Evolutionary conservation across 2,329 filamentous ascomycete genomes (phyloP).

Genomic region (Fusarium stilboides): DNA sequence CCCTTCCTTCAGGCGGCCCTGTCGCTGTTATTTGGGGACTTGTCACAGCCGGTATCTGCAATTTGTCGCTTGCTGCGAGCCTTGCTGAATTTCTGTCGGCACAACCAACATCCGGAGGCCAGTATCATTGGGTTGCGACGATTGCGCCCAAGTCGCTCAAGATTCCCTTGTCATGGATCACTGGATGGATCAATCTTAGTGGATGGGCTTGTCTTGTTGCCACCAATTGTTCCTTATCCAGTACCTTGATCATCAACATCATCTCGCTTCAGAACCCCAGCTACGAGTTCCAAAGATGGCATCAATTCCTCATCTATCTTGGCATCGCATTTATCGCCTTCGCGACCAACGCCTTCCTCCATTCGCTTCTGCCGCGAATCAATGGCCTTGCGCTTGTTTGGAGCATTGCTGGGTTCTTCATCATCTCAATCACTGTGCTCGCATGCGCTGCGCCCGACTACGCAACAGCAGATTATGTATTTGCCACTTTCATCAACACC

Average conservation of each 20-base stretch:
- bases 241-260: conserved; percentile 75
- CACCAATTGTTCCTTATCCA: conserved; percentile 77
- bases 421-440: conserved; percentile 79
- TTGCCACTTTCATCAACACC: conserved; percentile 52
- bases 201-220: conserved; percentile 77
- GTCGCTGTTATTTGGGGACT: conserved; percentile 78
- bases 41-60: conserved; percentile 54
- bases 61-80: conserved; percentile 69
- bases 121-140: conserved; percentile 80
- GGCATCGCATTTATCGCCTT: conserved; percentile 51
- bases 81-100: conserved; percentile 79
- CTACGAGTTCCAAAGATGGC: conserved; percentile 74
- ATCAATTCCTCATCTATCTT: conserved; percentile 73
- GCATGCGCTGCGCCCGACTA: conserved; percentile 76
- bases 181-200: conserved; percentile 75
- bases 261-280: conserved; percentile 72
- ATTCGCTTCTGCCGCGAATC: conserved; percentile 57
- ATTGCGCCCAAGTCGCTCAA: conserved; percentile 41
- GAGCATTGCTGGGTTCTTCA: conserved; percentile 76
- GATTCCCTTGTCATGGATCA: conserved; percentile 51
- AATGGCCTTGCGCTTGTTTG: conserved; percentile 79
- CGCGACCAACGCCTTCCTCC: conserved; percentile 52
- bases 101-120: conserved; percentile 70
- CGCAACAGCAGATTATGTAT: conserved; percentile 52
- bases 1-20: conserved; percentile 73